Conservation (phyloP, 2,329 filamentous ascomycete genomes). For the Trichoderma sp. region DNA sequence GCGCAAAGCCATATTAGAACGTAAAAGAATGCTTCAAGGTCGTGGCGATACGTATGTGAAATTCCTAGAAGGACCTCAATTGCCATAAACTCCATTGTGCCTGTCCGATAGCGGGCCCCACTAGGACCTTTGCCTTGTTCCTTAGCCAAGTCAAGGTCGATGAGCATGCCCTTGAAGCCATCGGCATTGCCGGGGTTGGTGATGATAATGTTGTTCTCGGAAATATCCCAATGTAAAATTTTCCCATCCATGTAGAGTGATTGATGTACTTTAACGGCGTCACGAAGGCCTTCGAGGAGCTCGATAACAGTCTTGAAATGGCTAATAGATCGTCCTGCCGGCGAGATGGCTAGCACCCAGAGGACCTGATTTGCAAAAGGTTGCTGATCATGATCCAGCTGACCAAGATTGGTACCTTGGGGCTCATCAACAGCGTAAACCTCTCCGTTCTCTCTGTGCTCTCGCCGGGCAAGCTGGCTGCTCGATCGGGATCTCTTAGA, state of each 20-base stretch:
- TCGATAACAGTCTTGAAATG: conserved; percentile 20
- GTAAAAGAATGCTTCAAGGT: conserved; percentile 26
- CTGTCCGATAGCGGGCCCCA: conserved; percentile 32
- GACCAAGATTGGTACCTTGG: too few relatives aligned
- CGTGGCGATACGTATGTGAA: conserved; percentile 32
- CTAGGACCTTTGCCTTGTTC: conserved; percentile 29
- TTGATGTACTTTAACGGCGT: conserved; percentile 20
- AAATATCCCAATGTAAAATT: conserved; percentile 23
- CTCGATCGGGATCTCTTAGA: too few relatives aligned
- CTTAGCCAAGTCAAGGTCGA: conserved; percentile 24
- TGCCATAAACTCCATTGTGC: conserved; percentile 40
- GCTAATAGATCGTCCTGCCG: conserved; percentile 21
- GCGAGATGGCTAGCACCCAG: neutral
- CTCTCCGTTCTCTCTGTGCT: too few relatives aligned
- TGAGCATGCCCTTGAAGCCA: conserved; percentile 26
- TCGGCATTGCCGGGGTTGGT: conserved; percentile 13
- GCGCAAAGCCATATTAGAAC: conserved; percentile 29
- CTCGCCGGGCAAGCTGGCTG: too few relatives aligned
- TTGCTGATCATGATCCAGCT: too few relatives aligned
- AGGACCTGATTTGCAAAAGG: too few relatives aligned
- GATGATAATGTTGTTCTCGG: conserved; percentile 24
- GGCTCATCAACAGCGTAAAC: too few relatives aligned
- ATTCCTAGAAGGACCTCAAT: conserved; percentile 37
- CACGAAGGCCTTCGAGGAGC: conserved; percentile 20
- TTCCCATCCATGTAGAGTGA: conserved; percentile 15